phyloP scores from a whole-genome alignment of 805 yeast genomes.

The Lachancea kluyveri region DNA sequence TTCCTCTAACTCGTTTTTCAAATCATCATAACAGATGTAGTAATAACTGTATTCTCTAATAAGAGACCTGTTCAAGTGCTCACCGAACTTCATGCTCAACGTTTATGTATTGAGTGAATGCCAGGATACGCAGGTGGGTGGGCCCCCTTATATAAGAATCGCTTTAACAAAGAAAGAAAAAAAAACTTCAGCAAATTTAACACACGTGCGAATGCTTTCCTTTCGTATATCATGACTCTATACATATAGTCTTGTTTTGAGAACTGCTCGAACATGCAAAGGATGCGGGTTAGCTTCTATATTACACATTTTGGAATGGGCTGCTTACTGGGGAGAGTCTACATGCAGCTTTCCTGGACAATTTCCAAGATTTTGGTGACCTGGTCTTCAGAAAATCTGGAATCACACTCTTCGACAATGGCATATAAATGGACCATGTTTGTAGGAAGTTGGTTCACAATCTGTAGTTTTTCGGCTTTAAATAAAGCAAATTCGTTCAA shows the following conservation, averaged over 20 bases:
- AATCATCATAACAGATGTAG: conserved; percentile 86
- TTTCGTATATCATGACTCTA: no score
- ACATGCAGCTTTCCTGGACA: conserved; percentile 1
- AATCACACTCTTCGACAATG: conserved; percentile 88
- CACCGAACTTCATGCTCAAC: conserved; percentile 95
- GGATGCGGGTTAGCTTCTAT: no score
- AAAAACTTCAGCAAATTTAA: no score
- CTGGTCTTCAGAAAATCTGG: conserved; percentile 65
- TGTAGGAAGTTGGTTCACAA: conserved; percentile 74
- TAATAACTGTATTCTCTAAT: conserved; percentile 88
- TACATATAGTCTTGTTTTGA: no score
- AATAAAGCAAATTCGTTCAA: conserved; percentile 47
- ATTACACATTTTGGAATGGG: no score
- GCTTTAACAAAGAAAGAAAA: no score
- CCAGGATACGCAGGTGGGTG: no score
- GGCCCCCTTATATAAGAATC: no score
- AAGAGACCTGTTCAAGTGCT: conserved; percentile 80
- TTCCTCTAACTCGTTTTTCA: conserved; percentile 73
- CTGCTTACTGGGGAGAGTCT: no score
- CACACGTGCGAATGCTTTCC: no score
- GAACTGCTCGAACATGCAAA: no score
- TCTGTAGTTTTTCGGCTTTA: conserved; percentile 79
- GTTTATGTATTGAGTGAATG: no score
- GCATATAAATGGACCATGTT: conserved; percentile 74
- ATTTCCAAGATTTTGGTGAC: conserved; percentile 53